Evolutionary conservation across 2,329 filamentous ascomycete genomes (phyloP).

Genomic region (Verticillium tricorpus): DNA sequence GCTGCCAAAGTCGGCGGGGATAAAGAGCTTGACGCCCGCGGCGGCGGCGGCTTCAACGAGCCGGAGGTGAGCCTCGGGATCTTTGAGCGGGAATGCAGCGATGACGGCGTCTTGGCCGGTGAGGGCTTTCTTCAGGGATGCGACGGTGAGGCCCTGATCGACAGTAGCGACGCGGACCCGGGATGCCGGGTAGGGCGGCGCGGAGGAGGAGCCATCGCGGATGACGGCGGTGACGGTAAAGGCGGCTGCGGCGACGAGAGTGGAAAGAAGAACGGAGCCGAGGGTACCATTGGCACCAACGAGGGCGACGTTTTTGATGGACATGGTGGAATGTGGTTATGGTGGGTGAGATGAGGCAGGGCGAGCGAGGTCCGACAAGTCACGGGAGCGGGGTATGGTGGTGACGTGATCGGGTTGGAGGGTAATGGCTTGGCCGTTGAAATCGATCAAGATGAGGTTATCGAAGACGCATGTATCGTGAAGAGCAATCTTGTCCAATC

Average conservation of each 20-base stretch:
- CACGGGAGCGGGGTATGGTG: neutral
- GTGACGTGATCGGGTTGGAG: neutral
- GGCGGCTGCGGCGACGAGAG: conserved; percentile 20
- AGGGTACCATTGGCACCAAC: conserved; percentile 33
- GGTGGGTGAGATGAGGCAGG: neutral
- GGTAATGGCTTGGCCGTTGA: neutral
- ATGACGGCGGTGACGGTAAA: conserved; percentile 28
- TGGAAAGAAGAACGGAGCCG: conserved; percentile 25
- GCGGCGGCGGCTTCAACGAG: conserved; percentile 30
- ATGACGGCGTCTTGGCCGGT: conserved; percentile 31
- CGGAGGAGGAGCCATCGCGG: conserved; percentile 25
- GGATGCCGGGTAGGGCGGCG: conserved; percentile 12
- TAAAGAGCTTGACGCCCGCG: conserved; percentile 29
- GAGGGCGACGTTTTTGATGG: conserved; percentile 28
- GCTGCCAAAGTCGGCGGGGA: conserved; percentile 37
- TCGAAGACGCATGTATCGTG: neutral
- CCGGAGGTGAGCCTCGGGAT: conserved; percentile 24
- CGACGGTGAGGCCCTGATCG: conserved; percentile 23
- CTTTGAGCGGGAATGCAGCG: conserved; percentile 24
- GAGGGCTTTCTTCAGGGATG: conserved; percentile 24
- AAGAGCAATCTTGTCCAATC: neutral
- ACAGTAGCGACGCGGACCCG: conserved; percentile 17
- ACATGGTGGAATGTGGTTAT: conserved; percentile 15
- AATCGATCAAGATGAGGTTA: neutral
- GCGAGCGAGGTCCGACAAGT: neutral